Percentiles rank a stretch among this genome's conserved stretches.
Evolutionary conservation across 164 flowering plant genomes (phyloP).

Genomic region (Amborella trichopoda): DNA sequence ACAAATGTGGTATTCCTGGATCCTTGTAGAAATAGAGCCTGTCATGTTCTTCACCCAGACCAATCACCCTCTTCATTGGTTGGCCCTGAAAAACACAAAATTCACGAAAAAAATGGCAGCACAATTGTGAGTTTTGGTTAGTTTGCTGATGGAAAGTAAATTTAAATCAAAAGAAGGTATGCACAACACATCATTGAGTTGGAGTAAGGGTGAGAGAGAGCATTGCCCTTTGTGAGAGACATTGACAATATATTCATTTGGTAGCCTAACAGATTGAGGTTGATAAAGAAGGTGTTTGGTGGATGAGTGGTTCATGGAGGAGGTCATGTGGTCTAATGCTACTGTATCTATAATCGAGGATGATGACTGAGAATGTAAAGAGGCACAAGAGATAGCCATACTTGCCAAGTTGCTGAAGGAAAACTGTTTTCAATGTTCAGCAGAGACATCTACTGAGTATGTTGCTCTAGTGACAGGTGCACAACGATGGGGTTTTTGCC

Average conservation of each 20-base stretch:
- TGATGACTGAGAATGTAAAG: no score
- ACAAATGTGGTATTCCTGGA: background rate
- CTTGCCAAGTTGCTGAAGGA: background rate
- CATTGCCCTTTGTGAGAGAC: background rate
- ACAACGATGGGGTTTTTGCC: background rate
- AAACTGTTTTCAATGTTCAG: background rate
- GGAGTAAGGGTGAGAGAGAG: background rate
- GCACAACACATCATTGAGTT: background rate
- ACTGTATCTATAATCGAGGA: background rate
- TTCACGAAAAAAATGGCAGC: background rate
- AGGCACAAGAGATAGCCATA: background rate
- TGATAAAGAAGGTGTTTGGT: background rate
- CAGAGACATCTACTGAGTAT: background rate
- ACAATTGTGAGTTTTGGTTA: background rate
- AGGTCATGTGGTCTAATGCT: background rate
- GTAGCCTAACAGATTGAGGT: background rate
- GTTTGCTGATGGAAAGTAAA: background rate
- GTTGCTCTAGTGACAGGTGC: background rate
- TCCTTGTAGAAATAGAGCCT: background rate
- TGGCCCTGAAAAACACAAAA: background rate
- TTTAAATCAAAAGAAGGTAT: constrained; percentile 1
- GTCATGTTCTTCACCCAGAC: background rate
- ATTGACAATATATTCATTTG: background rate
- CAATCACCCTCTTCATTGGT: background rate
- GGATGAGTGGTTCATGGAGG: background rate